Conservation (phyloP, 371 early-diverging fungal genomes). For the Haplosporangium sp. region DNA sequence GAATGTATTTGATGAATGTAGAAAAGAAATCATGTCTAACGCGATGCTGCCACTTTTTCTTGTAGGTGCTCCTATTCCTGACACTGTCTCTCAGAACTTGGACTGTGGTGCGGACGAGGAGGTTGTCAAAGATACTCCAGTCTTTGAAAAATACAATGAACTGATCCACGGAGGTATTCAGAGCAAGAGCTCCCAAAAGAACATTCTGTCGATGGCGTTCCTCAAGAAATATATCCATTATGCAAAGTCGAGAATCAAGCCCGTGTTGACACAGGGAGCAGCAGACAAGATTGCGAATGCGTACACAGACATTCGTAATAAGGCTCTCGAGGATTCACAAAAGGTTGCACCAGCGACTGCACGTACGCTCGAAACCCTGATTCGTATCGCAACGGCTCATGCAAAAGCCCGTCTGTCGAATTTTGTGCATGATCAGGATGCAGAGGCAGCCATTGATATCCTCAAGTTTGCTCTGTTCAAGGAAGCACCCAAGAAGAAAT, state of each 20-base stretch:
- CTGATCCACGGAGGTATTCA: constrained; percentile 54
- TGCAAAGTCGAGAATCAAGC: constrained; percentile 80
- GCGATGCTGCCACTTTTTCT: neutral
- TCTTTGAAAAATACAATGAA: constrained; percentile 88
- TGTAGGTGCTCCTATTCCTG: constrained; percentile 75
- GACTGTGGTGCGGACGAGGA: constrained; percentile 64
- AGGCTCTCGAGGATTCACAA: constrained; percentile 46
- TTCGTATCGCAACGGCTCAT: constrained; percentile 98
- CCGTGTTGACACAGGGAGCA: constrained; percentile 77
- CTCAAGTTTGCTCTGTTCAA: constrained; percentile 94
- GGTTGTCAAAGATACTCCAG: constrained; percentile 67
- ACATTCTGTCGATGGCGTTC: constrained; percentile 79
- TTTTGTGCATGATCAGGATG: constrained; percentile 88
- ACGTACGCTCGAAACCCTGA: constrained; percentile 98
- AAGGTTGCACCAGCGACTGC: constrained; percentile 93
- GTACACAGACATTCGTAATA: constrained; percentile 82
- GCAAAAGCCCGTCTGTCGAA: constrained; percentile 95
- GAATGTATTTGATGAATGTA: neutral
- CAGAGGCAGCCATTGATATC: constrained; percentile 85
- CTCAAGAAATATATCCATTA: constrained; percentile 89
- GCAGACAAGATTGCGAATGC: constrained; percentile 82
- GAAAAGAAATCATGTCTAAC: neutral
- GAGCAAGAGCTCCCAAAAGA: constrained; percentile 55
- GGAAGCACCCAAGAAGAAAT: constrained; percentile 78
- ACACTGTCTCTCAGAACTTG: constrained; percentile 66